Percentiles rank a stretch among this genome's conserved stretches.
phyloP scores from a whole-genome alignment of 164 flowering plant genomes.

The Litsea cubeba region DNA sequence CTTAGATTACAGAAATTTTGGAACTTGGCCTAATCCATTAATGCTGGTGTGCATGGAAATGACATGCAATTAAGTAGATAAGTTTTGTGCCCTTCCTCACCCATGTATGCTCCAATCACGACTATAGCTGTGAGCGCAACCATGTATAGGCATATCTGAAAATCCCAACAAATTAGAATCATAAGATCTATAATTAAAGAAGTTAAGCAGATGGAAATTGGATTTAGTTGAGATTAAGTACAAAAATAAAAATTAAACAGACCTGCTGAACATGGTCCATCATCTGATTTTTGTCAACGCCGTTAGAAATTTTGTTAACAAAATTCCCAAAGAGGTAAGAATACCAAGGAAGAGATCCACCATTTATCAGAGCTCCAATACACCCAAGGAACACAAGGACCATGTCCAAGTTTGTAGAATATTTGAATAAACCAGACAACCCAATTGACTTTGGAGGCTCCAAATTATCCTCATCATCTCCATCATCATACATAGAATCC shows the following conservation, averaged over 20 bases:
- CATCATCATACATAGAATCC: conserved; percentile 26
- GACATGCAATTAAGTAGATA: neutral
- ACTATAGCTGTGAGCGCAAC: conserved; percentile 55
- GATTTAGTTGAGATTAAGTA: neutral
- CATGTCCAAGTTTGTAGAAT: conserved; percentile 56
- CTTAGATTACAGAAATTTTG: no score
- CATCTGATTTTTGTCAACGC: conserved; percentile 38
- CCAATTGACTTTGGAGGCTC: conserved; percentile 33
- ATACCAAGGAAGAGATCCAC: conserved; percentile 80
- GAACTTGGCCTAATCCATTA: neutral
- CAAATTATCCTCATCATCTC: conserved; percentile 37
- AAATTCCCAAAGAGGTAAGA: conserved; percentile 59
- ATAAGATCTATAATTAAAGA: neutral
- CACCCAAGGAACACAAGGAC: conserved; percentile 58
- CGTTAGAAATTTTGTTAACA: conserved; percentile 51
- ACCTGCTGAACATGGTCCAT: conserved; percentile 59
- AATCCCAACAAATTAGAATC: neutral
- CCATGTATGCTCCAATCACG: conserved; percentile 66
- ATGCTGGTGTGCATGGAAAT: no score
- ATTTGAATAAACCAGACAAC: conserved; percentile 50
- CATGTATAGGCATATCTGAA: conserved; percentile 56
- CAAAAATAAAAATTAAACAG: neutral
- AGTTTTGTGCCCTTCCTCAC: conserved; percentile 20
- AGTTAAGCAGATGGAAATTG: neutral
- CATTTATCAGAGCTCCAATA: conserved; percentile 69